A percentile compares a stretch with the other conserved stretches of the same genome.
These are phyloP conservation scores for Ogataea populi-albae DNA, from an alignment of 805 yeast genomes.

Conservation along the genomic window DNA sequence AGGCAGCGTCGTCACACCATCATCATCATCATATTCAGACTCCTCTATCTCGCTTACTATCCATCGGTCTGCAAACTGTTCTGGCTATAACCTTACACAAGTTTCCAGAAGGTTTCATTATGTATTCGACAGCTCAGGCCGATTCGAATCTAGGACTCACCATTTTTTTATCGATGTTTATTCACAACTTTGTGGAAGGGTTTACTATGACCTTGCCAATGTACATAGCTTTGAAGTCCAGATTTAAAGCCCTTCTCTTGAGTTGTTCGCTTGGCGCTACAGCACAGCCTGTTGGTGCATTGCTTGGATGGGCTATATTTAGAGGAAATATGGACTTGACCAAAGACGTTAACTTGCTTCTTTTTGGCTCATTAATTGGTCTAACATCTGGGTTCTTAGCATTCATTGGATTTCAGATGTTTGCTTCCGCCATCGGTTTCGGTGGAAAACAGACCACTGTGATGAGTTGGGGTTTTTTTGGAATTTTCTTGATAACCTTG, in stretches of 20 bases:
- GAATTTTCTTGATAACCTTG: conserved; percentile 54
- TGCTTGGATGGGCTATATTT: conserved; percentile 56
- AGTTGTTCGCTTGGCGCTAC: conserved; percentile 74
- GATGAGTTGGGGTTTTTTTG: conserved; percentile 56
- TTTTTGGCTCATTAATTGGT: conserved; percentile 65
- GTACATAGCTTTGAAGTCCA: conserved; percentile 67
- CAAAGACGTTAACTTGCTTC: conserved; percentile 36
- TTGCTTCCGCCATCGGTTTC: conserved; percentile 75
- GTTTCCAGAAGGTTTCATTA: conserved; percentile 91
- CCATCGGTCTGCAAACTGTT: conserved; percentile 89
- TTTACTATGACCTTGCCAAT: conserved; percentile 90
- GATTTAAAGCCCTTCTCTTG: conserved; percentile 59
- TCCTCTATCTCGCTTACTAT: conserved; percentile 70
- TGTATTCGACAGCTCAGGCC: conserved; percentile 70
- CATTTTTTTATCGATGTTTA: conserved; percentile 77
- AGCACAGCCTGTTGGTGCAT: conserved; percentile 89
- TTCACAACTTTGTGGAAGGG: conserved; percentile 93
- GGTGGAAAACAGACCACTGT: conserved; percentile 68
- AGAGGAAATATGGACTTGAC: conserved; percentile 34
- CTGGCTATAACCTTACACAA: conserved; percentile 86
- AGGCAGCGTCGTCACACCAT: conserved; percentile 22
- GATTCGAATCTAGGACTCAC: conserved; percentile 71
- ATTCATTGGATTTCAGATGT: conserved; percentile 82
- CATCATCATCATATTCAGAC: conserved; percentile 83
- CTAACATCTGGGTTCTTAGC: conserved; percentile 81